phyloP scores from a whole-genome alignment of 768 basidiomycete genomes.

The Boletales sp. region DNA sequence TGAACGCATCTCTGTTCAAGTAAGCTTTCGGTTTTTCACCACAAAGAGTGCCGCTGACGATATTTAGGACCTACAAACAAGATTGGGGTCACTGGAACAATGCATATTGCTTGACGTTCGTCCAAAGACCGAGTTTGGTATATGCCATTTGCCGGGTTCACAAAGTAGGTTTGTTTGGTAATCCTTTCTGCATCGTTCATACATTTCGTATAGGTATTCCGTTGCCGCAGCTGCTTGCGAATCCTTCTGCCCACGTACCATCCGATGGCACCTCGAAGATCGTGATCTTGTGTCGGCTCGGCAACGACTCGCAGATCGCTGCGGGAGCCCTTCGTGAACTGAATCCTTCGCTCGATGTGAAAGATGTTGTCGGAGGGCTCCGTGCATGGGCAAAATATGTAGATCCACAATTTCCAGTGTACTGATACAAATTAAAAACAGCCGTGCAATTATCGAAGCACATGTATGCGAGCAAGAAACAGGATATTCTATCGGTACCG shows the following conservation, averaged over 20 bases:
- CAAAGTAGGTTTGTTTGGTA: constrained; percentile 49
- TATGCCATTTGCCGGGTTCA: constrained; percentile 75
- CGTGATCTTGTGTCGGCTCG: constrained; percentile 78
- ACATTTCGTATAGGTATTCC: constrained; percentile 63
- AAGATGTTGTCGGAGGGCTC: constrained; percentile 80
- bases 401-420: constrained; percentile 76
- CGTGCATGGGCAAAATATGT: constrained; percentile 74
- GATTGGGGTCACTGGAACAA: constrained; percentile 30
- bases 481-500: constrained; percentile 7
- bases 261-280: constrained; percentile 21
- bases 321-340: constrained; percentile 43
- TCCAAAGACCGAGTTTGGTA: constrained; percentile 75
- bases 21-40: constrained; percentile 16
- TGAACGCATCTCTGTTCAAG: constrained; percentile 44
- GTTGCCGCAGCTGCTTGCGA: constrained; percentile 55
- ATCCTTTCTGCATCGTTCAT: neutral
- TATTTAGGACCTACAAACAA: constrained; percentile 46
- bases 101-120: constrained; percentile 72
- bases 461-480: constrained; percentile 4
- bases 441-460: neutral
- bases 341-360: constrained; percentile 35
- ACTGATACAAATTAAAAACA: constrained; percentile 40
- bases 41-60: neutral
- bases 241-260: constrained; percentile 49
- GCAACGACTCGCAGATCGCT: constrained; percentile 92